phyloP scores from a whole-genome alignment of 441 rosid species.

The Populus hybrid region DNA sequence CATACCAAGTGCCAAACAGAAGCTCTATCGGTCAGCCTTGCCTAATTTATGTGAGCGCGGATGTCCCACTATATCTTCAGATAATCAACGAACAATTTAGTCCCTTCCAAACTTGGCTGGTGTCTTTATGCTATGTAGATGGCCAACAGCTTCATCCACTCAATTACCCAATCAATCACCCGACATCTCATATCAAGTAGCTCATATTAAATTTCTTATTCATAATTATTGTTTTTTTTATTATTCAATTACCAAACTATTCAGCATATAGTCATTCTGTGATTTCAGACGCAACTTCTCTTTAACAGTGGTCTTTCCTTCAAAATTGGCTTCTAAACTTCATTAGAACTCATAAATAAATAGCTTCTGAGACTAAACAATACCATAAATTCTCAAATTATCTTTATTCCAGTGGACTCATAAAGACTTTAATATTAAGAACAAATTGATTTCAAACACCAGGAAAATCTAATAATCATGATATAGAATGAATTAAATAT shows the following conservation, averaged over 20 bases:
- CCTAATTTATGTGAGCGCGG: background rate
- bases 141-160: background rate
- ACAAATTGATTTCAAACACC: background rate
- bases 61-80: background rate
- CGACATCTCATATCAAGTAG: background rate
- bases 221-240: background rate
- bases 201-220: background rate
- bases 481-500: background rate
- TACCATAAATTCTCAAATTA: background rate
- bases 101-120: background rate
- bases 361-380: background rate
- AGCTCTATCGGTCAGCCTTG: background rate
- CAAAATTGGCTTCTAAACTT: background rate
- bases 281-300: background rate
- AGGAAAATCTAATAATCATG: background rate
- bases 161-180: background rate
- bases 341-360: background rate
- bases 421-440: background rate
- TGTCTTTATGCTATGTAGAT: background rate
- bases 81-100: background rate
- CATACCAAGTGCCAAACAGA: background rate
- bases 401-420: background rate
- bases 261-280: background rate
- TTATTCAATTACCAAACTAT: background rate
- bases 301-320: background rate